Conservation (phyloP, 352 stramenopile species). For the Albugo laibachii region DNA sequence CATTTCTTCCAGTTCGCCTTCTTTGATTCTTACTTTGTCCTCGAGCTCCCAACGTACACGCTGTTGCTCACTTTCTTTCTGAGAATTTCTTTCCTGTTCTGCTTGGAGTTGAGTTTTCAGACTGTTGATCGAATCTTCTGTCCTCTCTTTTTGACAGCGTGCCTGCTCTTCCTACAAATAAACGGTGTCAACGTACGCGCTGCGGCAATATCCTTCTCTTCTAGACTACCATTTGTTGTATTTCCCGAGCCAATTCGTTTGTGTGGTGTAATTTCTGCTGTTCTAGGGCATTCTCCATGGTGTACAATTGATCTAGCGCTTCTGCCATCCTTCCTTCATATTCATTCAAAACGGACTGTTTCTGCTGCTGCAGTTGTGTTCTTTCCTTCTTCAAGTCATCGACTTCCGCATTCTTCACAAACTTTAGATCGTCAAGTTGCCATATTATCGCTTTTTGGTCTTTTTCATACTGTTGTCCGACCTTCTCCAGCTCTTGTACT, state of each 20-base stretch:
- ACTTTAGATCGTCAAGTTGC: constrained; percentile 38
- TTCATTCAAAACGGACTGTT: constrained; percentile 62
- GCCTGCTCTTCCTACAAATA: constrained; percentile 5
- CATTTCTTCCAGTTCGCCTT: constrained; percentile 27
- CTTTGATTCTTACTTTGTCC: constrained; percentile 34
- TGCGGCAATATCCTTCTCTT: constrained; percentile 2
- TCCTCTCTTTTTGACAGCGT: background rate
- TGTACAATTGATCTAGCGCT: constrained; percentile 52
- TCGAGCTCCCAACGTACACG: constrained; percentile 31
- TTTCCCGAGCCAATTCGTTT: constrained; percentile 26
- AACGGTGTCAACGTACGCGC: background rate
- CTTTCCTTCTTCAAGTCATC: constrained; percentile 37
- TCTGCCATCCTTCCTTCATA: constrained; percentile 77
- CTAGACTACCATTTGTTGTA: constrained; percentile 21
- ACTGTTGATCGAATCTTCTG: background rate
- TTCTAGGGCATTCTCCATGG: constrained; percentile 64
- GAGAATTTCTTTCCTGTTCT: constrained; percentile 20
- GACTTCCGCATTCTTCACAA: constrained; percentile 37
- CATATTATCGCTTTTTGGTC: constrained; percentile 41
- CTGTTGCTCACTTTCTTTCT: constrained; percentile 29
- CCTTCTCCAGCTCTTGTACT: constrained; percentile 38
- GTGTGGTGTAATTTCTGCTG: constrained; percentile 70
- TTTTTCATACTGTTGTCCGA: constrained; percentile 41
- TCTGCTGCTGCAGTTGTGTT: constrained; percentile 32
- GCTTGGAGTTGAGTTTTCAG: constrained; percentile 15